Conservation (phyloP, 371 early-diverging fungal species). For the Syncephalastrum monosporum region DNA sequence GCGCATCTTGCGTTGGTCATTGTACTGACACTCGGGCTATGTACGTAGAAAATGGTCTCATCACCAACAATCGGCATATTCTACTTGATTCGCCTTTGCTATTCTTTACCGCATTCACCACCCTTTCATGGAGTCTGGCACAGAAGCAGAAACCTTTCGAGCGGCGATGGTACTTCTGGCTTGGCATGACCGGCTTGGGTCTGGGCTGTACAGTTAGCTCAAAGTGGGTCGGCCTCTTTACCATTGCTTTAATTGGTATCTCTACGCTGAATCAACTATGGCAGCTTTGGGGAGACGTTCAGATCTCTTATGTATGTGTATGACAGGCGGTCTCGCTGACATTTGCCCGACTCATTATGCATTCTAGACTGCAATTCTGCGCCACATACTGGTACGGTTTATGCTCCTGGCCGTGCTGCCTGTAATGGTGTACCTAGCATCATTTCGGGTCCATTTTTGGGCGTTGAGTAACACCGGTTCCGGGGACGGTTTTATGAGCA, state of each 20-base stretch:
- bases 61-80: not conserved
- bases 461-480: conserved; percentile 81
- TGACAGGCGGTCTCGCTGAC: too few relatives aligned
- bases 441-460: conserved; percentile 91
- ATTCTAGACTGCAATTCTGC: conserved; percentile 23
- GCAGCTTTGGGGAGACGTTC: conserved; percentile 68
- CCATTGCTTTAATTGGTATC: conserved; percentile 76
- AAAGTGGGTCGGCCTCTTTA: conserved; percentile 89
- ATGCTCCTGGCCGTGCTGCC: conserved; percentile 86
- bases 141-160: conserved; percentile 43
- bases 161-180: conserved; percentile 64
- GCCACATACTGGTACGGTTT: conserved; percentile 74
- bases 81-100: too few relatives aligned
- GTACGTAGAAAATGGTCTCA: not conserved
- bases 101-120: too few relatives aligned
- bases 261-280: conserved; percentile 79
- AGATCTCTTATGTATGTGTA: conserved; percentile 31
- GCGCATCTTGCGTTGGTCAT: not conserved
- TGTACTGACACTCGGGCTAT: not conserved
- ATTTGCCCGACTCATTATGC: too few relatives aligned
- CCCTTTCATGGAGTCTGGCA: too few relatives aligned
- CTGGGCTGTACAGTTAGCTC: conserved; percentile 58
- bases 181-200: conserved; percentile 58
- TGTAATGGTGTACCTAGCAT: conserved; percentile 74
- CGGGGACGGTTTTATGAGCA: conserved; percentile 95